Conservation (phyloP, 331 rosid genomes). For the Malus hybrid region DNA sequence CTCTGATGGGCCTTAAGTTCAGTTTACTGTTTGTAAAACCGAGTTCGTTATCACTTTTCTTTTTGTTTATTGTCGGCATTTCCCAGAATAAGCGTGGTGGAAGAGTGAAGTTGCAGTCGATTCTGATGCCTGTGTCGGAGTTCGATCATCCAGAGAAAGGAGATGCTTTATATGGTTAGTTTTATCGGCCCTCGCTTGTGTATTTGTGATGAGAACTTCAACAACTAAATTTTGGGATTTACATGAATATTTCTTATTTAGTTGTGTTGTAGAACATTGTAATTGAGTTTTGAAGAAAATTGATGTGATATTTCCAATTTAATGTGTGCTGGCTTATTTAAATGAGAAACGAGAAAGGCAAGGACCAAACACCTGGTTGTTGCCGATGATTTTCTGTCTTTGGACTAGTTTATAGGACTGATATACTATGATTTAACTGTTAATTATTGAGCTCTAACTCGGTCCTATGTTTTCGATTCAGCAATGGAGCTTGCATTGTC, state of each 20-base stretch:
- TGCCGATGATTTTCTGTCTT: neutral
- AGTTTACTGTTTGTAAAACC: neutral
- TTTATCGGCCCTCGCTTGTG: neutral
- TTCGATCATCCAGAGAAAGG: conserved; percentile 61
- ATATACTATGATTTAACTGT: no score
- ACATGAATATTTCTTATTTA: neutral
- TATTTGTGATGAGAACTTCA: neutral
- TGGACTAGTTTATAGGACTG: neutral
- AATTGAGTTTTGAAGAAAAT: neutral
- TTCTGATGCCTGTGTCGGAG: conserved; percentile 60
- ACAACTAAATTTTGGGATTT: neutral
- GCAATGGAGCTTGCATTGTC: conserved; percentile 86
- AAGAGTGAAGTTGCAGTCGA: conserved; percentile 55
- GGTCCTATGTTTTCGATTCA: conserved; percentile 2
- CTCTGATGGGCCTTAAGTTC: neutral
- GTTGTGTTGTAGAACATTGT: neutral
- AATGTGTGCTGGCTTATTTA: neutral
- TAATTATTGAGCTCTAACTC: neutral
- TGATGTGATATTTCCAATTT: neutral
- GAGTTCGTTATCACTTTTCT: no score
- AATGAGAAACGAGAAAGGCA: neutral
- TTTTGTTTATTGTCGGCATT: neutral
- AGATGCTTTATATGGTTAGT: conserved; percentile 61
- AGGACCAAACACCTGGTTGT: neutral
- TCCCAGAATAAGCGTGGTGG: conserved; percentile 68